A percentile compares a stretch with the other conserved stretches of the same genome.
phyloP scores from a whole-genome alignment of 192 early-diverging fungal genomes.

The Backusella psychrophila region DNA sequence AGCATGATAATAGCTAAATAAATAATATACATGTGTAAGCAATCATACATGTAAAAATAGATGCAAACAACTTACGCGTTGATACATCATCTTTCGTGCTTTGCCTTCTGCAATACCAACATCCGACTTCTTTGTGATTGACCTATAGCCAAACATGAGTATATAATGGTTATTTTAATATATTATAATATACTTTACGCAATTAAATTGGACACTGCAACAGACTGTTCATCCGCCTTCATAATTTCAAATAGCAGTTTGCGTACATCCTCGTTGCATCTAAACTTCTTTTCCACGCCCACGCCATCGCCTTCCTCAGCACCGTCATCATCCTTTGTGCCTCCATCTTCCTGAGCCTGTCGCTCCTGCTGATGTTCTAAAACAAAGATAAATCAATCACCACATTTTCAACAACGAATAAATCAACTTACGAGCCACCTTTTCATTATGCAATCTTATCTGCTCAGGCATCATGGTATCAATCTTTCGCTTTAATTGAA shows the following conservation, averaged over 20 bases:
- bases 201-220: slow-evolving; percentile 22
- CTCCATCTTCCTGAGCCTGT: background rate
- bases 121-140: slow-evolving; percentile 12
- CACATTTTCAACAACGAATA: background rate
- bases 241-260: slow-evolving; percentile 32
- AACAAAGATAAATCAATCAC: background rate
- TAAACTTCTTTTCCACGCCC: slow-evolving; percentile 21
- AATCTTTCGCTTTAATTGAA: slow-evolving; percentile 14
- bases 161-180: background rate
- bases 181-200: slow-evolving; percentile 16
- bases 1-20: slow-evolving; percentile 40
- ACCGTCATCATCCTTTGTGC: background rate
- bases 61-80: slow-evolving; percentile 33
- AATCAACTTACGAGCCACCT: slow-evolving; percentile 19
- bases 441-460: slow-evolving; percentile 8
- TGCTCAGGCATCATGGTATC: slow-evolving; percentile 32
- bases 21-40: background rate
- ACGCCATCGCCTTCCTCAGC: background rate
- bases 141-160: background rate
- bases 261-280: slow-evolving; percentile 30
- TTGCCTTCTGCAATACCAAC: slow-evolving; percentile 35
- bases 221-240: slow-evolving; percentile 21
- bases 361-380: background rate
- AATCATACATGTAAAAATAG: too few species aligned
- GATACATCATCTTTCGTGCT: slow-evolving; percentile 48